Base-by-base conservation (phyloP, 495 filamentous ascomycete species). In the Podospora pseudopauciseta region DNA sequence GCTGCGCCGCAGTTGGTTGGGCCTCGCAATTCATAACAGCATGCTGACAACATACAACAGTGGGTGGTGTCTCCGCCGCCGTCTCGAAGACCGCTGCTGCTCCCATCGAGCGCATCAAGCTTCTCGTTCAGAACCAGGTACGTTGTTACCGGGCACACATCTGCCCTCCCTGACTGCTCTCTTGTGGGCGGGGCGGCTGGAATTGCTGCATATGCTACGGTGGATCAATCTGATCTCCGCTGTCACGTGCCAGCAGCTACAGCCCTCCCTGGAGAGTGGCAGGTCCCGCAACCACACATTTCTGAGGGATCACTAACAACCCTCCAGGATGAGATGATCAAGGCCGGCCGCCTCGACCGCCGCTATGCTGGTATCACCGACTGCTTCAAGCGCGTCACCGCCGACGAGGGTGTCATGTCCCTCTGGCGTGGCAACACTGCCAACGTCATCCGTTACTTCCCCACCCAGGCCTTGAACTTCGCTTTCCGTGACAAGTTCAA, bases 361-460 rank as follows among this genome's bases (percentile, higher is more conserved):
- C 95, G 93, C 84, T 99, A 97, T 87, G 83, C 85, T 80, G 95
- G 95, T 83, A 97, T 99, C 80, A 76, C 63, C 58, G 96, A 99
- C 80, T 98, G 95, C 88, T 99, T 99, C 89, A 79, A 81, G 67
- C 91, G 95, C 81, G 98, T 96, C 73, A 87, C 86, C 72, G 86
- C 86, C 74, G 83, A 90, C 68, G 95, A 99, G 86, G 90, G 90
- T 85, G 77, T 85, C 70, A 87, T 92, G 77, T 91, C 95, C 65
- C 86, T 99, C 73, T 99, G 95, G 95, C 87, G 95, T 88, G 95
- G 95, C 84, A 99, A 99, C 91, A 99, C 95, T 78, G 95, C 95
- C 91, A 99, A 99, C 90, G 95, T 99, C 84, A 96, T 99, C 86
- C 96, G 95, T 89, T 99, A 99, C 88, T 99, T 99, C 92, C 95